Base-by-base conservation (phyloP, 352 stramenopile genomes). In the Blastocystis sp. region DNA sequence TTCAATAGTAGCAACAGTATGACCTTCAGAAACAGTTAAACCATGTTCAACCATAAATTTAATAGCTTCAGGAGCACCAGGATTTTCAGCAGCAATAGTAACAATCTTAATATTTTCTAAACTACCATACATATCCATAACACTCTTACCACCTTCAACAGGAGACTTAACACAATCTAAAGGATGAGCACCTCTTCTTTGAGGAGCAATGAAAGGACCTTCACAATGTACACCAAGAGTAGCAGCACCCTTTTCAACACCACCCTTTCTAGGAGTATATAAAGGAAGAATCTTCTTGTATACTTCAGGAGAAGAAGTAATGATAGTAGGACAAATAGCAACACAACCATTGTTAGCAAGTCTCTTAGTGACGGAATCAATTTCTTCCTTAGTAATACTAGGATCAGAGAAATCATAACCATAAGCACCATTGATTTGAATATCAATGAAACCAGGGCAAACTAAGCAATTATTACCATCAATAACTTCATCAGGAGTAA, bases 391-490 rank as follows among this genome's bases (percentile, higher is more conserved):
- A 13, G 68, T 68, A 19, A 77, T 70, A n/a, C 44, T 54, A 10
- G 71, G 68, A 55, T 72, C 73, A 4, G 78, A 83, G 65, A 88
- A 90, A 64, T 88, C 80, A 24, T 79, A 65, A 10, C 81, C 80
- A 64, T 77, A 88, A 23, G 72, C 78, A 44, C 81, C 81, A 57
- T 90, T 90, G 41, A 87, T 69, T 70, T 90, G 81, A 23, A 87
- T 37, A 65, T 90, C 81, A 41, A 90, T 79, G 64, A 85, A 87
- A 28, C 81, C 81, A 6, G 80, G 78, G 5, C 76, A 76, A 6
- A 80, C 55, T 44, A 88, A 54, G 3, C n/a, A 11, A 31, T 48
- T 52, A 18, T 48, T 52, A 7, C 39, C 52, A 37, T 62, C 35
- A 21, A 62, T 62, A n/a, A 62, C 52, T 35, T 56, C 41, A 2